phyloP scores from a whole-genome alignment of 2,329 filamentous ascomycete species.

The Exophiala sp. region DNA sequence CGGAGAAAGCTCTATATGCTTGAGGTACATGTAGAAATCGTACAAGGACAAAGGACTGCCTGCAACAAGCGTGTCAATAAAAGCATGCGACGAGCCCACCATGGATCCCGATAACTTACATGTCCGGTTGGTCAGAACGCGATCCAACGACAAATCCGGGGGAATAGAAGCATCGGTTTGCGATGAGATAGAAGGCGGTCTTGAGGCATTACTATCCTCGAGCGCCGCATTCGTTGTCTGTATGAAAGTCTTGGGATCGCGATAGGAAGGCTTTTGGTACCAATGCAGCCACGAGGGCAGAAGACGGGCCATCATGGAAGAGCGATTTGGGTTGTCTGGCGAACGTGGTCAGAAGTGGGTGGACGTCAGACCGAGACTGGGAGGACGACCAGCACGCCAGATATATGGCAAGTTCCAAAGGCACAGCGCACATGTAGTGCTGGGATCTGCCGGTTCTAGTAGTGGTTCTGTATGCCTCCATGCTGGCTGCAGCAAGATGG shows the following conservation, averaged over 20 bases:
- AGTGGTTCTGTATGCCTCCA: background rate
- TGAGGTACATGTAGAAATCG: slow-evolving; percentile 25
- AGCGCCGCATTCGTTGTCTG: slow-evolving; percentile 11
- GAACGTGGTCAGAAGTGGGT: background rate
- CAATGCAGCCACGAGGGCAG: slow-evolving; percentile 19
- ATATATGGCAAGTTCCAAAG: background rate
- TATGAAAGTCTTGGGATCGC: slow-evolving; percentile 12
- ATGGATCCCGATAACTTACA: slow-evolving; percentile 7
- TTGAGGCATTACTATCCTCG: slow-evolving; percentile 14
- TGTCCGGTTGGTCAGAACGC: slow-evolving; percentile 20
- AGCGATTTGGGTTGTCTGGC: background rate
- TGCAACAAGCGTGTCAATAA: background rate
- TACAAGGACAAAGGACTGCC: slow-evolving; percentile 21
- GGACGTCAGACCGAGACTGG: background rate
- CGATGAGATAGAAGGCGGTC: slow-evolving; percentile 16
- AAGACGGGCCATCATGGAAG: slow-evolving; percentile 7
- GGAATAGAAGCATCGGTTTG: slow-evolving; percentile 18
- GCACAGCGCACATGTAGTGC: too few relatives aligned
- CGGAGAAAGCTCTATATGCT: slow-evolving; percentile 20
- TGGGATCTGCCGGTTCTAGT: background rate
- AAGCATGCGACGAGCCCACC: background rate
- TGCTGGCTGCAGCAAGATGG: background rate
- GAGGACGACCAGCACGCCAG: background rate
- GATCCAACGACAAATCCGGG: slow-evolving; percentile 12
- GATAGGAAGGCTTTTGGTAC: slow-evolving; percentile 23